Evolutionary conservation across 1,284 basidiomycete genomes (phyloP).

Genomic region (Microbotryum lychnidis-dioicae): DNA sequence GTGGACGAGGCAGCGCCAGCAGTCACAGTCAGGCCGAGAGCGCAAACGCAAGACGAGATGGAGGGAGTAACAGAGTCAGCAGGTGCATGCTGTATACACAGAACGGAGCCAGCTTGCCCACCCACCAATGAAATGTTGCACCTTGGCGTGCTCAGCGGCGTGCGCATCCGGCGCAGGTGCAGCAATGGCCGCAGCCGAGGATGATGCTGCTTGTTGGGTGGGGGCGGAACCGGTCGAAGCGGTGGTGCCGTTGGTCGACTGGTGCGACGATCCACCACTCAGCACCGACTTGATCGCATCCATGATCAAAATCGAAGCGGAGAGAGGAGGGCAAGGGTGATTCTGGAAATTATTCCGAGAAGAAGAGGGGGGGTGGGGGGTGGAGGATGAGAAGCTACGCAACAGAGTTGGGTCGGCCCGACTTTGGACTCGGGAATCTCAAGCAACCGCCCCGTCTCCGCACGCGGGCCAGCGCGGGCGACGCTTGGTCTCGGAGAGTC

Average conservation of each 20-base stretch:
- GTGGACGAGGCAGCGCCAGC: no score
- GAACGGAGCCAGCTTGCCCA: no score
- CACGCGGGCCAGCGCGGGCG: no score
- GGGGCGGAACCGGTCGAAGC: background rate
- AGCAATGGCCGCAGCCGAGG: constrained; percentile 4
- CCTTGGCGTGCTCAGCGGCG: constrained; percentile 49
- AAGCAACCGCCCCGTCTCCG: no score
- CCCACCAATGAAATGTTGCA: constrained; percentile 76
- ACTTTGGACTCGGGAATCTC: no score
- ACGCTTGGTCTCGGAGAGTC: no score
- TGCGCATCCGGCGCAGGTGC: background rate
- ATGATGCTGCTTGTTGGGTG: background rate
- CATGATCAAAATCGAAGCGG: constrained; percentile 1
- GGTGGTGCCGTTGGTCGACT: no score
- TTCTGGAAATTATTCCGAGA: background rate
- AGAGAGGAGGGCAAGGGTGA: background rate
- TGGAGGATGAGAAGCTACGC: background rate
- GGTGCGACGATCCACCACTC: no score
- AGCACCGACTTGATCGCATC: background rate
- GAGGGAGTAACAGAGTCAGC: background rate
- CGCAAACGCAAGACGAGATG: background rate
- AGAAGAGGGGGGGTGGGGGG: background rate
- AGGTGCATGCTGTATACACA: background rate
- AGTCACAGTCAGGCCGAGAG: background rate
- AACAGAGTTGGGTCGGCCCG: background rate